Conservation (phyloP, 768 basidiomycete genomes). For the Kwoniella sp. region DNA sequence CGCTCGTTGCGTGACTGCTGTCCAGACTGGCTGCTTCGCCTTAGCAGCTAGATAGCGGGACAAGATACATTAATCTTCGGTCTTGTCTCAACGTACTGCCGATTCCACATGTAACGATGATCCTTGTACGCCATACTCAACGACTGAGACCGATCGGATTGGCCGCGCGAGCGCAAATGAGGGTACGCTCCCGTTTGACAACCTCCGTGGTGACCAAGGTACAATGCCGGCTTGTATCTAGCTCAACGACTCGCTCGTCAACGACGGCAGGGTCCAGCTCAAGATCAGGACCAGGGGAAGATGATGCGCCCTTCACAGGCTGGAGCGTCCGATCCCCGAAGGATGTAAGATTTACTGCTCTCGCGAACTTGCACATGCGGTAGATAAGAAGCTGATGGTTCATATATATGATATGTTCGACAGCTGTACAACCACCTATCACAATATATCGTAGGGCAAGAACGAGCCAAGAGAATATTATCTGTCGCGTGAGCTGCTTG, state of each 20-base stretch:
- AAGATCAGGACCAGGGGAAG: not conserved
- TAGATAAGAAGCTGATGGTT: conserved; percentile 1
- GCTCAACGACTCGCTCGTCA: not conserved
- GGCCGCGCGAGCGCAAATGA: too few relatives aligned
- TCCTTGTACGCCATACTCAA: not conserved
- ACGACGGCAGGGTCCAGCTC: not conserved
- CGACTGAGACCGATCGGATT: too few relatives aligned
- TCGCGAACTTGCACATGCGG: not conserved
- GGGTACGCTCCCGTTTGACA: too few relatives aligned
- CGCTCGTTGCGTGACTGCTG: too few relatives aligned
- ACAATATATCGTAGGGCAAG: conserved; percentile 88
- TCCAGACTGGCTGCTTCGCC: too few relatives aligned
- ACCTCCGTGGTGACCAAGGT: too few relatives aligned
- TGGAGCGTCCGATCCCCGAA: conserved; percentile 41
- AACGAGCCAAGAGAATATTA: conserved; percentile 86
- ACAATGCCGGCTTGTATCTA: not conserved
- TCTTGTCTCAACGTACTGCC: not conserved
- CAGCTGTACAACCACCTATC: conserved; percentile 83
- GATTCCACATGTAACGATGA: not conserved
- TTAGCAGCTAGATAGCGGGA: too few relatives aligned
- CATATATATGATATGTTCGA: not conserved
- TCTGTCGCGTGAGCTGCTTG: conserved; percentile 93
- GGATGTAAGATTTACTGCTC: conserved; percentile 29
- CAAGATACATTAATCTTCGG: not conserved
- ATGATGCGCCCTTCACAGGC: conserved; percentile 21